These are phyloP conservation scores for Rhizopus sp. DNA, from an alignment of 371 early-diverging fungal genomes.

Conservation along the genomic window DNA sequence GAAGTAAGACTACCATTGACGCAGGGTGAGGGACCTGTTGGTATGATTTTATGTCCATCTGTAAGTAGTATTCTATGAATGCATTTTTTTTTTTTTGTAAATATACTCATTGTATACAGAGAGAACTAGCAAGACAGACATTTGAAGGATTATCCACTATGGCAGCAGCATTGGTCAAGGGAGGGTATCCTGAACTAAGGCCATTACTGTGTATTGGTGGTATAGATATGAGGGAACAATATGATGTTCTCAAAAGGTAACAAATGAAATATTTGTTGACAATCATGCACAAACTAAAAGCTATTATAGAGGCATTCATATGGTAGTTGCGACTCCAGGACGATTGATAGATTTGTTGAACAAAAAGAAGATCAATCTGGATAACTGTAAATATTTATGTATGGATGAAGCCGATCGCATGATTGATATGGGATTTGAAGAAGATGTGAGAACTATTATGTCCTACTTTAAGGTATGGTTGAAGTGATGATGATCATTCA, in stretches of 20 bases:
- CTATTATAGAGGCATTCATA: slow-evolving; percentile 60
- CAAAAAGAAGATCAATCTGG: slow-evolving; percentile 80
- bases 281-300: not conserved
- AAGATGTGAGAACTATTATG: slow-evolving; percentile 91
- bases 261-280: not conserved
- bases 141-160: slow-evolving; percentile 73
- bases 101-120: slow-evolving; percentile 33
- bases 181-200: slow-evolving; percentile 75
- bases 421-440: slow-evolving; percentile 98
- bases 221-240: slow-evolving; percentile 89
- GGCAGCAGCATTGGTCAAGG: slow-evolving; percentile 60
- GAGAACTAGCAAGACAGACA: slow-evolving; percentile 88
- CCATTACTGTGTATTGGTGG: slow-evolving; percentile 93
- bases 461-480: slow-evolving; percentile 80
- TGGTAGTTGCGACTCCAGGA: slow-evolving; percentile 97
- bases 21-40: slow-evolving; percentile 91
- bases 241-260: slow-evolving; percentile 62
- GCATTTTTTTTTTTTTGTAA: not conserved
- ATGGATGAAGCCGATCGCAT: slow-evolving; percentile 99
- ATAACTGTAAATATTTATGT: slow-evolving; percentile 83
- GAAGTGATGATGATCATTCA: not conserved
- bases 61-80: slow-evolving; percentile 39
- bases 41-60: slow-evolving; percentile 88
- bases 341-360: slow-evolving; percentile 86
- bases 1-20: slow-evolving; percentile 78